A percentile compares a stretch with the other conserved stretches of the same genome.
phyloP scores from a whole-genome alignment of 2,329 filamentous ascomycete genomes.

The Aureobasidium sp. region DNA sequence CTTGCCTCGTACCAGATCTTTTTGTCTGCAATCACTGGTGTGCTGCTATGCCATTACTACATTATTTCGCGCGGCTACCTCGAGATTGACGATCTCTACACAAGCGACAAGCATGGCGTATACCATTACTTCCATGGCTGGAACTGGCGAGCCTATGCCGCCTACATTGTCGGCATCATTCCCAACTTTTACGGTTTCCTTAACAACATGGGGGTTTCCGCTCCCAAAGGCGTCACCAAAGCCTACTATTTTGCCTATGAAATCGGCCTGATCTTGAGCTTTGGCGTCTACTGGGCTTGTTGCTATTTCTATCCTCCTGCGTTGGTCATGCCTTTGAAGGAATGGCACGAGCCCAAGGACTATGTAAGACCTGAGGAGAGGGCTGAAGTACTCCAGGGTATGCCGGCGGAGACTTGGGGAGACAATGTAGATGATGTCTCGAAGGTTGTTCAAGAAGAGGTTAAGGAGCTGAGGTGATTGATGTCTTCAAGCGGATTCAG shows the following conservation, averaged over 20 bases:
- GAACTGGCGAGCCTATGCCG: slow-evolving; percentile 51
- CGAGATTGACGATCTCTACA: slow-evolving; percentile 43
- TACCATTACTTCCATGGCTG: slow-evolving; percentile 44
- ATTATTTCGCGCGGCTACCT: slow-evolving; percentile 37
- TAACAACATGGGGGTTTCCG: slow-evolving; percentile 32
- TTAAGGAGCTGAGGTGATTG: neutral
- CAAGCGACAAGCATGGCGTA: slow-evolving; percentile 33
- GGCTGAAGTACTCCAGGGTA: neutral
- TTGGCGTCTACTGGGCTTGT: slow-evolving; percentile 2
- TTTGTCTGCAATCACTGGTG: slow-evolving; percentile 36
- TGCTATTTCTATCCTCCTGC: neutral
- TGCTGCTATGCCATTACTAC: slow-evolving; percentile 39
- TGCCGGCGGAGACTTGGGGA: neutral
- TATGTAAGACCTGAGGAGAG: slow-evolving; percentile 12
- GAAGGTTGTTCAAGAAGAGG: neutral
- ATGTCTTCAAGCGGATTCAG: no score
- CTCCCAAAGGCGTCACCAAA: slow-evolving; percentile 18
- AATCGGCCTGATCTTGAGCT: slow-evolving; percentile 6
- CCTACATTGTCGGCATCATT: slow-evolving; percentile 48
- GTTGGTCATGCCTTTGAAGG: neutral
- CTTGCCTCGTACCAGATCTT: slow-evolving; percentile 39
- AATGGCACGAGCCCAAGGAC: slow-evolving; percentile 10
- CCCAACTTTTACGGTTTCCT: slow-evolving; percentile 49
- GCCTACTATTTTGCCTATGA: slow-evolving; percentile 11
- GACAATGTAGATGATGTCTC: neutral